Evolutionary conservation across 495 filamentous ascomycete genomes (phyloP).

Genomic region (Evansstolkia leycettana): DNA sequence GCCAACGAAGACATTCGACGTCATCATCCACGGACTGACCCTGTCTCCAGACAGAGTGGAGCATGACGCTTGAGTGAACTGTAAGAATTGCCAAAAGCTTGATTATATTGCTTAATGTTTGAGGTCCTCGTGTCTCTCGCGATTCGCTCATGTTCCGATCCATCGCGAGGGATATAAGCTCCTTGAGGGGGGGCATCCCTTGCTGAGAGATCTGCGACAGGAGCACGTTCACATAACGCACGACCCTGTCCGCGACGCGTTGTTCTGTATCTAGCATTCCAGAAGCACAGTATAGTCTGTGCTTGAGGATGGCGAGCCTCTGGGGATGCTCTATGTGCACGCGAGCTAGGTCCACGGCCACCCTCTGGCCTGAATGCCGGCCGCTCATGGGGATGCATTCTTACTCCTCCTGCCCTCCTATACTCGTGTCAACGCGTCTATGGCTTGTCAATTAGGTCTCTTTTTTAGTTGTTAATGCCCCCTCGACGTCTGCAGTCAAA

Average conservation of each 20-base stretch:
- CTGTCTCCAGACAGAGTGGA: too few relatives aligned
- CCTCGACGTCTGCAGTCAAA: too few relatives aligned
- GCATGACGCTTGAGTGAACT: too few relatives aligned
- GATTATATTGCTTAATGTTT: background rate
- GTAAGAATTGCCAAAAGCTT: too few relatives aligned
- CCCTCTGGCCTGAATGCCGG: background rate
- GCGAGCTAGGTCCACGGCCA: too few relatives aligned
- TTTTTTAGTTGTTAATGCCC: background rate
- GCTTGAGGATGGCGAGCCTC: background rate
- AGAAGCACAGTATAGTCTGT: background rate
- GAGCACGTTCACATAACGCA: background rate
- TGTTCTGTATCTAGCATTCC: background rate
- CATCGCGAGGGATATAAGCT: background rate
- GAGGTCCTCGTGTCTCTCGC: background rate
- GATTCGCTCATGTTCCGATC: too few relatives aligned
- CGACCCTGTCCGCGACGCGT: background rate
- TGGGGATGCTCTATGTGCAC: too few relatives aligned
- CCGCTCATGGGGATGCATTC: constrained; percentile 3
- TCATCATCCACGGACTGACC: too few relatives aligned
- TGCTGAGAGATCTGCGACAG: background rate
- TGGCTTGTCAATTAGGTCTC: background rate
- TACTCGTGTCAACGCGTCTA: constrained; percentile 1
- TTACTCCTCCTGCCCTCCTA: background rate
- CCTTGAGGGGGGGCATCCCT: background rate
- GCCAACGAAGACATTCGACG: too few relatives aligned